Evolutionary conservation across 2,329 filamentous ascomycete genomes (phyloP).

Genomic region (Diaporthe nobilis): DNA sequence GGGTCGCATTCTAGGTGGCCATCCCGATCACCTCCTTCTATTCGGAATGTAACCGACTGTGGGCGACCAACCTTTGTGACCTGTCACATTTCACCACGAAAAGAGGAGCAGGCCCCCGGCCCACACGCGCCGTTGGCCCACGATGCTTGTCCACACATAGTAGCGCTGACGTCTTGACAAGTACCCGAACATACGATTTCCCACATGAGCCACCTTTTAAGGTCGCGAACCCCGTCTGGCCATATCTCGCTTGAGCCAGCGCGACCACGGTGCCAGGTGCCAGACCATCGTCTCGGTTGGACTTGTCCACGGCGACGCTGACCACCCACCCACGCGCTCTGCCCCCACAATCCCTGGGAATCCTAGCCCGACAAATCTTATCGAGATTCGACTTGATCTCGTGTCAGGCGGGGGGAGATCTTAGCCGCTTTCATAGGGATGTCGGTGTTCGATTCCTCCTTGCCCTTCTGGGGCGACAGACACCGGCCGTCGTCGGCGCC

Average conservation of each 20-base stretch:
- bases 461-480: not conserved
- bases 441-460: constrained; percentile 27
- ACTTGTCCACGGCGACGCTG: constrained; percentile 28
- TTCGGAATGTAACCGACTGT: constrained; percentile 40
- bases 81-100: constrained; percentile 40
- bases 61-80: constrained; percentile 37
- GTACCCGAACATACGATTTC: constrained; percentile 35
- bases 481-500: constrained; percentile 1
- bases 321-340: constrained; percentile 13
- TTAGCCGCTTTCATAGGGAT: constrained; percentile 29
- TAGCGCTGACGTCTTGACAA: constrained; percentile 39
- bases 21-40: constrained; percentile 35
- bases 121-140: constrained; percentile 37
- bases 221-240: constrained; percentile 6
- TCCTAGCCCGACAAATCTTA: constrained; percentile 36
- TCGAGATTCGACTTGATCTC: constrained; percentile 41
- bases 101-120: constrained; percentile 24
- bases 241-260: constrained; percentile 32
- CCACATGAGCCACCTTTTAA: constrained; percentile 33
- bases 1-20: constrained; percentile 23
- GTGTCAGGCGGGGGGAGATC: constrained; percentile 39
- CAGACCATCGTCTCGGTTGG: constrained; percentile 28
- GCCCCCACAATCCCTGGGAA: constrained; percentile 6
- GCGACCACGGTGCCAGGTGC: constrained; percentile 18
- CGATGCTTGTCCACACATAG: constrained; percentile 34